These are phyloP conservation scores for Cryphonectria nitschkei DNA, from an alignment of 2,329 filamentous ascomycete genomes.

Conservation along the genomic window DNA sequence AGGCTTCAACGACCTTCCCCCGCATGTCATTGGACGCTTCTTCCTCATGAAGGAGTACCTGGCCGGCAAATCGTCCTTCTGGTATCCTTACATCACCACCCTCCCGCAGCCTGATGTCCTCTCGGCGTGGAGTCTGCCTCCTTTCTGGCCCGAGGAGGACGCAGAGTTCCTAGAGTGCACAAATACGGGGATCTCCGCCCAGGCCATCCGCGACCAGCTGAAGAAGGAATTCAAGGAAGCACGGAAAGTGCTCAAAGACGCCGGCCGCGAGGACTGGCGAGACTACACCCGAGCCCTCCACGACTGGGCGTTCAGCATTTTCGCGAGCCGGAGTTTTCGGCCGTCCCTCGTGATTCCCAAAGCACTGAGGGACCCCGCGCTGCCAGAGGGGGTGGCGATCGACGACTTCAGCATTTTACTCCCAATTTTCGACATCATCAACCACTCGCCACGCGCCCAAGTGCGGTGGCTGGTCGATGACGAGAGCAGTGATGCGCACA, in stretches of 20 bases:
- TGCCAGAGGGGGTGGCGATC: constrained; percentile 43
- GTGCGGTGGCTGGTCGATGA: constrained; percentile 57
- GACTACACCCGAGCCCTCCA: constrained; percentile 57
- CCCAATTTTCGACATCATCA: constrained; percentile 72
- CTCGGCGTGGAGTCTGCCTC: constrained; percentile 57
- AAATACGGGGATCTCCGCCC: constrained; percentile 53
- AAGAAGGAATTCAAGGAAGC: constrained; percentile 51
- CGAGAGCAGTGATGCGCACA: constrained; percentile 42
- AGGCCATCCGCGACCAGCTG: constrained; percentile 51
- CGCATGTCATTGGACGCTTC: constrained; percentile 67
- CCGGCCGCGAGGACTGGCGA: constrained; percentile 34
- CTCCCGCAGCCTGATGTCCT: constrained; percentile 64
- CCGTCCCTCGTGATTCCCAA: constrained; percentile 59
- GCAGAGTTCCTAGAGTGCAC: constrained; percentile 59
- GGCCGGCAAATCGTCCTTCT: constrained; percentile 60
- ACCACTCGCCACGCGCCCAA: constrained; percentile 66
- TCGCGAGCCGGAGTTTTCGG: constrained; percentile 67
- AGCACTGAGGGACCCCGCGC: constrained; percentile 37
- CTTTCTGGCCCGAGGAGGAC: constrained; percentile 67
- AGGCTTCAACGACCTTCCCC: constrained; percentile 55
- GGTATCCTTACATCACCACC: constrained; percentile 69
- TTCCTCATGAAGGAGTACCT: constrained; percentile 72
- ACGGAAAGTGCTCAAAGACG: constrained; percentile 41
- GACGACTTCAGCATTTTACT: constrained; percentile 71
- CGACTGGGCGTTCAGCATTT: constrained; percentile 67